Base-by-base conservation (phyloP, 768 basidiomycete genomes). In the Suillus ampliporus region DNA sequence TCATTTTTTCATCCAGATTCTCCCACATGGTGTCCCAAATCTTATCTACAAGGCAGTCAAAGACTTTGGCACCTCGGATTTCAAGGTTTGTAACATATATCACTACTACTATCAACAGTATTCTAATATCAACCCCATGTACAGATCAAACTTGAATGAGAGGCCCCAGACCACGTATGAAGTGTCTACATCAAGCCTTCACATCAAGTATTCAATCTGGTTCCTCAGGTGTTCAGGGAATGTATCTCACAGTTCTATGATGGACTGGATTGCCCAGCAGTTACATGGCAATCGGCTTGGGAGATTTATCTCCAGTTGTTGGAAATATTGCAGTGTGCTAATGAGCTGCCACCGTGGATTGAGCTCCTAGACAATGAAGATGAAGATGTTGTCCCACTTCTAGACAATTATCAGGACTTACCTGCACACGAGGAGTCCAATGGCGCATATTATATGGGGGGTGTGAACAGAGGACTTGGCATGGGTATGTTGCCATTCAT, bases 21-120 rank as follows among this genome's bases (percentile, higher is more conserved):
- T 82, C 0, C 81, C 81, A 1, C 75, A 79, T 38, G 81, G 79
- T 2, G 61, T 72, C n/a, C 81, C 82, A 0, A 62, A 71, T 21
- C 46, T 74, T 0, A 82, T 84, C 3, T 64, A 67, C 17, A 48
- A 63, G 0, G 60, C 69, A 8, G 76, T 80, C 0, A 60, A 77
- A 3, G 46, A 66, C 4, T 79, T 66, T 64, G 67, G 67, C 0
- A 61, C 63, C 2, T 38, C 61, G 70, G 44, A 83, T 57, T 83
- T 79, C 66, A 75, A 74, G 71, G 81, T 79, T 37, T 60, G 17
- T 43, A 19, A 37, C 40, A 21, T 61, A 9, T 46, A 23, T 46
- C 21, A 23, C 44, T 10, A 13, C n/a, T 44, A 44, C n/a, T 21
- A 21, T 46, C 44, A 46, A 46, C 44, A 46, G 44, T 46, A 46